Evolutionary conservation across 225 moss, liverwort and hornwort species (phyloP), one percentile per base, ranked within the genome.

Genomic region (Bryum argenteum): DNA sequence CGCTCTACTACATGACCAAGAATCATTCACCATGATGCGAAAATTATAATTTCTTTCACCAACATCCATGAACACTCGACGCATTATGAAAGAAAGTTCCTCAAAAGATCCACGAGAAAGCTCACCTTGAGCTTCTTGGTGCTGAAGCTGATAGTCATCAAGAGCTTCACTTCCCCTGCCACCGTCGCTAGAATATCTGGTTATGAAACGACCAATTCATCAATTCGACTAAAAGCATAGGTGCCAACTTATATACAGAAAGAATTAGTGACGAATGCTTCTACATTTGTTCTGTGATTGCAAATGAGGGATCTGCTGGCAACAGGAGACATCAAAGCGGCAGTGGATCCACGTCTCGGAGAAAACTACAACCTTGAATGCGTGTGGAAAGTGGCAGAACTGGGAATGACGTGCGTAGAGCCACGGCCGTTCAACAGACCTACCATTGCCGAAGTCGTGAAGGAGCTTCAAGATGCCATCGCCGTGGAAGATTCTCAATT

Each of bases 391-490:
- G 66, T 82, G 44, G 82, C 78, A 14, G 80, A 84, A 45, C 69
- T 80, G 10, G 84, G 77, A 61, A 75, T 88, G 84, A 58, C 28
- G 58, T 85, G 82, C 42, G 85, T 88, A 71, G 77, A 85, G 72
- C 79, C 82, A 5, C 75, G 69, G 69, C 40, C 69, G 17, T 23
- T 56, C 41, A 75, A 85, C 70, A 66, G 85, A 63, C 85, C 88
- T 10, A 53, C 78, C 58, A 88, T 88, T 80, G 51, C 61, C 1
- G 53, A 67, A 8, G 82, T 85, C 8, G 78, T 85, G 55, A 62
- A 62, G 13, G 76, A 75, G 40, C 85, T 88, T 42, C 71, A 67
- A 22, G 76, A 73, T 8, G 87, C 80, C 53, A 63, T 83, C 28
- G 58, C 52, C 15, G 17, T 83, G 54, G 76, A 81, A 66, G 67